Evolutionary conservation across 75 land plant species (phyloP), one percentile per base, ranked within the genome.

Genomic region (Chamaecyparis obtusa): DNA sequence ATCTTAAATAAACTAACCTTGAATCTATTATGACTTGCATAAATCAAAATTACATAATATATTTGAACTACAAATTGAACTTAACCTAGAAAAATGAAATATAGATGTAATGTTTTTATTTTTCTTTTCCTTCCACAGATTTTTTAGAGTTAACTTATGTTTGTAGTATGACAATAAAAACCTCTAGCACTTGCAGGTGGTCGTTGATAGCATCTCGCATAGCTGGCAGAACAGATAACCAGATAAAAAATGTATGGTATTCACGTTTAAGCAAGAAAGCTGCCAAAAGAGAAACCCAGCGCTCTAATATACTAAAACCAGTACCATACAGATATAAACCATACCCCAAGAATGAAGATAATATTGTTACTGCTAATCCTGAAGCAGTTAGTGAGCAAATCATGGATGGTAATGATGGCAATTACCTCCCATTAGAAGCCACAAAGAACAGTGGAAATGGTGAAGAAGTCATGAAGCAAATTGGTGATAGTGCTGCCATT

Each of bases 221-320:
- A 71, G 32, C 75, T 71, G 75, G 75, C 33, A 71, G 75, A 71
- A 71, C 75, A n/a, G 75, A 71, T 71, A 71, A 71, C 75, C 75
- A 71, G 10, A 71, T 71, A 24, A 71, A 71, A 71, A 71, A 71
- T 71, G 75, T 30, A 27, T 71, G 75, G 75, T 71, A 71, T 71
- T 71, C 75, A 30, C 75, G 75, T 71, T 71, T 71, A 27, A 9
- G 75, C 75, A 71, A 71, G n/a, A 24, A 10, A 9, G 13, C 8
- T 71, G 75, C 75, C 75, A 71, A 71, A 71, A 71, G 9, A 30
- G 75, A 33, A 71, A 71, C 13, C 33, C 64, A 57, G 24, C 16
- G 24, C 5, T 19, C 24, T 57, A 57, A 57, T n/a, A 33, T 71
- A 71, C 1, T 71, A 30, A 71, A 71, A 71, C 75, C 75, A 71